Evolutionary conservation across 2,329 filamentous ascomycete genomes (phyloP).

Genomic region (Rugonectria rugulosa): DNA sequence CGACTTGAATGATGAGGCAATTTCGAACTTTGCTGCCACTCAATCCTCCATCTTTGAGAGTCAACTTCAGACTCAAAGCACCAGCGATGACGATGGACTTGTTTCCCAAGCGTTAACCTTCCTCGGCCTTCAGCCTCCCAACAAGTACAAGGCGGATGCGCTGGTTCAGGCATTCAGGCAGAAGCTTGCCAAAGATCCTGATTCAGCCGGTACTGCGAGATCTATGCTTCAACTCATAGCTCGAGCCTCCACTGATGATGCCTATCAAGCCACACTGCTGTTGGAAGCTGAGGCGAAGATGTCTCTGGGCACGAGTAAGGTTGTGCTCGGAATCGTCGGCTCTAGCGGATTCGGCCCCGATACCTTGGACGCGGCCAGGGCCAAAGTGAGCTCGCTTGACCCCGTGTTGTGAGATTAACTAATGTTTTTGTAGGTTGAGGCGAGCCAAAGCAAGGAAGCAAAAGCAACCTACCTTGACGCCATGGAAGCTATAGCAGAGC

Average conservation of each 20-base stretch:
- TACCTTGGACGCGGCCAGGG: constrained; percentile 36
- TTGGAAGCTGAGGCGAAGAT: constrained; percentile 47
- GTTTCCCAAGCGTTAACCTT: constrained; percentile 44
- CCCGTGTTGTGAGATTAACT: constrained; percentile 8
- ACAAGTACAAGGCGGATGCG: constrained; percentile 45
- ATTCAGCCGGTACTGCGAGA: constrained; percentile 41
- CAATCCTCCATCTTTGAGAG: constrained; percentile 51
- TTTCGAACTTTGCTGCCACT: constrained; percentile 48
- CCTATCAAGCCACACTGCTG: constrained; percentile 43
- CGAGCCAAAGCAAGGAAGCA: constrained; percentile 38
- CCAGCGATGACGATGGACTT: constrained; percentile 42
- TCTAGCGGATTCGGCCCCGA: constrained; percentile 35
- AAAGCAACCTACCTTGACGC: constrained; percentile 45
- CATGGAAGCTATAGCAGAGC: constrained; percentile 45
- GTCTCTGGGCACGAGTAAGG: constrained; percentile 45
- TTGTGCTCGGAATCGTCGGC: constrained; percentile 40
- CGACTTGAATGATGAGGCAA: constrained; percentile 43
- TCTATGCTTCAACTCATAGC: constrained; percentile 47
- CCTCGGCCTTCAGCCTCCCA: constrained; percentile 45
- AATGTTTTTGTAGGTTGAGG: constrained; percentile 36
- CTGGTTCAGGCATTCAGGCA: constrained; percentile 46
- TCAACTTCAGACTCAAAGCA: constrained; percentile 40
- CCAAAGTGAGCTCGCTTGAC: constrained; percentile 35
- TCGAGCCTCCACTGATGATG: constrained; percentile 43
- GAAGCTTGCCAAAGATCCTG: constrained; percentile 44